Percentiles rank a stretch among this genome's conserved stretches.
These are phyloP conservation scores for Diaporthe australafricana DNA, from an alignment of 2,329 filamentous ascomycete species.

Conservation along the genomic window DNA sequence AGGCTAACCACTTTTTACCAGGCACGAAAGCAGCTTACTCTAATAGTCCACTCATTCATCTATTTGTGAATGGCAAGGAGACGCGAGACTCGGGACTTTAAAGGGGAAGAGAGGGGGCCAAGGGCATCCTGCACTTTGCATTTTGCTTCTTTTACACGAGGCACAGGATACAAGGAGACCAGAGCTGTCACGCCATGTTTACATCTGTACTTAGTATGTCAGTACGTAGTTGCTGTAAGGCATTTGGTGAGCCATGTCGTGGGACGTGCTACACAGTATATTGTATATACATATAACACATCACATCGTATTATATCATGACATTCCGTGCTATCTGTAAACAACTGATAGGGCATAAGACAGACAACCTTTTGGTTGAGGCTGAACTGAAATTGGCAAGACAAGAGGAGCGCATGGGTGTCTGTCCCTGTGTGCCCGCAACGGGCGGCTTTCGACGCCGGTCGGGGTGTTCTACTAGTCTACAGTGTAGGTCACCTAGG, in stretches of 20 bases:
- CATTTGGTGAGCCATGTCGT: conserved; percentile 19
- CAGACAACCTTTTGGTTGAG: not conserved
- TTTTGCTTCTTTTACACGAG: not conserved
- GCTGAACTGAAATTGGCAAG: conserved; percentile 11
- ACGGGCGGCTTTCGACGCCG: conserved; percentile 6
- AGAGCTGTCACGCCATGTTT: not conserved
- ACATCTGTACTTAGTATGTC: not conserved
- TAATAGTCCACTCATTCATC: not conserved
- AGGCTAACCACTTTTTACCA: not conserved
- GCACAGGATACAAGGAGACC: not conserved
- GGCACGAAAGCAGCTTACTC: not conserved
- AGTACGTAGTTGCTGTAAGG: no score
- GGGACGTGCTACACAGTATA: conserved; percentile 16
- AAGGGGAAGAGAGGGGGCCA: not conserved
- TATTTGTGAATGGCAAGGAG: not conserved
- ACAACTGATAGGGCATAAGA: not conserved
- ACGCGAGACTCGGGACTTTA: not conserved
- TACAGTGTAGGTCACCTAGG: not conserved
- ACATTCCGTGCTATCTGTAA: not conserved
- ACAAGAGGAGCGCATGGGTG: not conserved
- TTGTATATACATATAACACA: not conserved
- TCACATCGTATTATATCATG: not conserved
- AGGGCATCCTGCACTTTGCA: not conserved
- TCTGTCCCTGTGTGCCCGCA: not conserved
- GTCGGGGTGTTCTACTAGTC: not conserved